These are phyloP conservation scores for Rhipidocladum racemiflorum DNA, from an alignment of 176 grass and related monocot genomes.

Conservation along the genomic window DNA sequence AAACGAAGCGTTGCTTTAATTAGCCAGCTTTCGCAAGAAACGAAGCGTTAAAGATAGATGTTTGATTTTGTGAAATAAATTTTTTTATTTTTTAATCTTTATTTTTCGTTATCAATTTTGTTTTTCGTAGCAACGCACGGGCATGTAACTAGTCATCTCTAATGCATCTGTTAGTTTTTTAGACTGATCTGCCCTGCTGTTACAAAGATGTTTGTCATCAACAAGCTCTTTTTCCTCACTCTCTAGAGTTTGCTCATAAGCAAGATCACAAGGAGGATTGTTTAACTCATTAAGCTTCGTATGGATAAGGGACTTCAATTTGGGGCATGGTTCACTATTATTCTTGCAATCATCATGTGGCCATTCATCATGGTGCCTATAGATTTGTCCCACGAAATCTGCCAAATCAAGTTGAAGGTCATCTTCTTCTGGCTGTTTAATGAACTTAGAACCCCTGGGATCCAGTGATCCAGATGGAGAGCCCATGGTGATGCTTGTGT, in stretches of 20 bases:
- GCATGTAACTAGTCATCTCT: no score
- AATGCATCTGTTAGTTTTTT: constrained; percentile 51
- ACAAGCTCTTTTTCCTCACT: constrained; percentile 12
- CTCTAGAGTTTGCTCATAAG: constrained; percentile 7
- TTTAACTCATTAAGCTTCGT: constrained; percentile 55
- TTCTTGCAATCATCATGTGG: constrained; percentile 48
- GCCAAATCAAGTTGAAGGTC: constrained; percentile 51
- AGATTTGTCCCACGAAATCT: constrained; percentile 57
- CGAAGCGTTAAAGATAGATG: no score
- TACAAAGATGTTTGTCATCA: constrained; percentile 33
- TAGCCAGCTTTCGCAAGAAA: no score
- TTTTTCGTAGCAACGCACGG: no score
- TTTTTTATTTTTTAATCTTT: no score
- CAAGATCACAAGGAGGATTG: constrained; percentile 9
- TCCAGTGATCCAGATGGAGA: constrained; percentile 20
- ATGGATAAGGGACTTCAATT: constrained; percentile 46
- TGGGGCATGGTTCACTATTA: constrained; percentile 39
- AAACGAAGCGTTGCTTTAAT: no score
- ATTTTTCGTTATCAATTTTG: no score
- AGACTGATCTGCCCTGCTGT: constrained; percentile 27
- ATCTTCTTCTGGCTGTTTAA: constrained; percentile 41
- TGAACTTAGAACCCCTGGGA: constrained; percentile 35
- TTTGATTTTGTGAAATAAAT: no score
- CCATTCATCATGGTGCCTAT: constrained; percentile 43
- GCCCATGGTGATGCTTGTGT: not conserved